Conservation (phyloP, 1,284 basidiomycete genomes). For the Moniliophthora roreri region DNA sequence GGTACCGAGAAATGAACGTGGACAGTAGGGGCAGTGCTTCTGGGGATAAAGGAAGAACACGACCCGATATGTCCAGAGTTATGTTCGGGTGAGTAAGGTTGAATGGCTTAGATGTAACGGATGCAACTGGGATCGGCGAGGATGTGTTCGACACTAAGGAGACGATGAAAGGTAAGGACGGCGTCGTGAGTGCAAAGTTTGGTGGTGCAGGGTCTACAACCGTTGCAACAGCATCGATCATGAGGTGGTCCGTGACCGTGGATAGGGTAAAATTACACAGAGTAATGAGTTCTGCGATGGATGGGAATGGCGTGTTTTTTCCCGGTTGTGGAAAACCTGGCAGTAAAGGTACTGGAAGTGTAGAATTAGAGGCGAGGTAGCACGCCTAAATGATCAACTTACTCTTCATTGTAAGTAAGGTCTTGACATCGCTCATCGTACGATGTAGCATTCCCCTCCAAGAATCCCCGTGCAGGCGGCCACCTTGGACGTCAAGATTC, state of each 20-base stretch:
- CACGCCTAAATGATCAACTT: constrained; percentile 24
- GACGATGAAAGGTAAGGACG: constrained; percentile 60
- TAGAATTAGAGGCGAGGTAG: constrained; percentile 6
- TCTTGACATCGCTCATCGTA: constrained; percentile 43
- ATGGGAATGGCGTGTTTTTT: constrained; percentile 47
- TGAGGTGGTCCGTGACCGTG: constrained; percentile 43
- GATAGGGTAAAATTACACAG: constrained; percentile 57
- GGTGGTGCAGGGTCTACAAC: constrained; percentile 55
- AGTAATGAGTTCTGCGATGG: constrained; percentile 56
- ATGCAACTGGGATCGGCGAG: constrained; percentile 45
- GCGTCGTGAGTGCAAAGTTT: constrained; percentile 46
- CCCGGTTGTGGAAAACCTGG: constrained; percentile 69
- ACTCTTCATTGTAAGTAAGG: constrained; percentile 52
- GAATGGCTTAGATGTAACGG: constrained; percentile 54
- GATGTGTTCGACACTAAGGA: constrained; percentile 40
- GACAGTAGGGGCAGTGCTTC: constrained; percentile 51
- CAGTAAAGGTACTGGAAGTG: constrained; percentile 53
- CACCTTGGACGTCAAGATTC: constrained; percentile 50
- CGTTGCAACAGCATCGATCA: constrained; percentile 54
- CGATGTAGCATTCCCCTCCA: constrained; percentile 53
- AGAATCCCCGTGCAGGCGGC: constrained; percentile 36
- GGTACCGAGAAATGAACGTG: constrained; percentile 58
- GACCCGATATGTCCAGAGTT: constrained; percentile 55
- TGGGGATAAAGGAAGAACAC: constrained; percentile 53
- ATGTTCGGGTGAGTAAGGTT: constrained; percentile 66